Evolutionary conservation across 352 stramenopile genomes (phyloP), one percentile per base, ranked within the genome.

Genomic region (Phytophthora quininea): DNA sequence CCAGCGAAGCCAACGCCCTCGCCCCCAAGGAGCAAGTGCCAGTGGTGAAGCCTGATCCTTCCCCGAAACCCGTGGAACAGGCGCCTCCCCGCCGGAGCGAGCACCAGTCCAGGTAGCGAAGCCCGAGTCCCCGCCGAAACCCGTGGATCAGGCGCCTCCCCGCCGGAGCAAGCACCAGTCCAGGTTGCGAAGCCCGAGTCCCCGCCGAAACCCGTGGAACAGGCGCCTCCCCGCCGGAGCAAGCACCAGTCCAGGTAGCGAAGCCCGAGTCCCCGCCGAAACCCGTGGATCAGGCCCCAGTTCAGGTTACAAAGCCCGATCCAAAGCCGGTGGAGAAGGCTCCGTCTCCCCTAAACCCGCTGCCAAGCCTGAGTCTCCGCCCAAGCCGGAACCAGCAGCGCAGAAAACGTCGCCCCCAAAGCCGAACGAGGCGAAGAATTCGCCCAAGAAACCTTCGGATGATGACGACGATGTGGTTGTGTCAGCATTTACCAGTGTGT

Each of bases 401-500:
- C 15, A 64, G 19, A 7, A 50, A 19, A 58, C 50, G 15, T 31
- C 45, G 9, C 50, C 55, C 6, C 40, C 40, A 24, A 47, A 47
- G 37, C 37, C 37, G 7, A 52, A 72, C 30, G 56, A 65, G 30
- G 53, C 45, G 11, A 67, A 68, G 27, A 68, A 56, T 42, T 67
- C 64, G 12, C 48, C 55, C n/a, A 64, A 64, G 54, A 76, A 69
- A 32, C 64, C 55, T 12, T 53, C 52, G 11, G 68, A 72, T 10
- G 57, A 69, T 35, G 62, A 73, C 0, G 62, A 71, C 19, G 31
- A 55, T 30, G 8, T 78, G 32, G 54, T 78, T 49, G 63, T 59
- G 19, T 69, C 70, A 11, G 70, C 67, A 7, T 78, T 81, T 42
- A 74, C 73, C 14, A 63, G 71, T 47, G 58, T 71, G 51, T 66